phyloP scores from a whole-genome alignment of 2,329 filamentous ascomycete genomes.

The Cercospora nicotianae region DNA sequence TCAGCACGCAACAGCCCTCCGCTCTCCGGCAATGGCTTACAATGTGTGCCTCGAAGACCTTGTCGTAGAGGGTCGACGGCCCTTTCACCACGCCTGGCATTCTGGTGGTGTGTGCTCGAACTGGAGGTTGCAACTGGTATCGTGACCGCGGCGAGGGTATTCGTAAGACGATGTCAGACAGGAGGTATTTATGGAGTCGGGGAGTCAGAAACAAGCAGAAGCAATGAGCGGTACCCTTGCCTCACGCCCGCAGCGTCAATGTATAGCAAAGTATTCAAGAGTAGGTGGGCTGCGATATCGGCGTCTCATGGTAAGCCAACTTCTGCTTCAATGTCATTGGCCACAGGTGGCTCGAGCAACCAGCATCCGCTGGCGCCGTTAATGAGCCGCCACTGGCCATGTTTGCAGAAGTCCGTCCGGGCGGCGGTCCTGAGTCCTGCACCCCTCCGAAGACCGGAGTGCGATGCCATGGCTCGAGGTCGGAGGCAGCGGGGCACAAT shows the following conservation, averaged over 20 bases:
- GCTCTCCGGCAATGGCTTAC: slow-evolving; percentile 39
- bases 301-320: slow-evolving; percentile 1
- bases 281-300: slow-evolving; percentile 5
- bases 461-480: not conserved
- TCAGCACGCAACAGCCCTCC: slow-evolving; percentile 6
- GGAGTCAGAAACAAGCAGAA: not conserved
- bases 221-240: slow-evolving; percentile 2
- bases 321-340: not conserved
- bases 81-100: slow-evolving; percentile 39
- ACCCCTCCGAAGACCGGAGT: not conserved
- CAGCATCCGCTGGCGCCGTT: not conserved
- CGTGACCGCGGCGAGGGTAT: not conserved
- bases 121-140: not conserved
- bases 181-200: not conserved
- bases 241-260: not conserved
- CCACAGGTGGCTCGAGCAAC: not conserved
- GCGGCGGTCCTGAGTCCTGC: not conserved
- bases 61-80: slow-evolving; percentile 67
- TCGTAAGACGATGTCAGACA: not conserved
- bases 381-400: not conserved
- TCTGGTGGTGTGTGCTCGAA: slow-evolving; percentile 4
- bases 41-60: slow-evolving; percentile 91
- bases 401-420: not conserved
- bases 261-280: slow-evolving; percentile 5
- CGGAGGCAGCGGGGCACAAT: not conserved